Evolutionary conservation across 441 rosid genomes (phyloP), one percentile per base, ranked within the genome.

Genomic region (Erodium chrysanthum): DNA sequence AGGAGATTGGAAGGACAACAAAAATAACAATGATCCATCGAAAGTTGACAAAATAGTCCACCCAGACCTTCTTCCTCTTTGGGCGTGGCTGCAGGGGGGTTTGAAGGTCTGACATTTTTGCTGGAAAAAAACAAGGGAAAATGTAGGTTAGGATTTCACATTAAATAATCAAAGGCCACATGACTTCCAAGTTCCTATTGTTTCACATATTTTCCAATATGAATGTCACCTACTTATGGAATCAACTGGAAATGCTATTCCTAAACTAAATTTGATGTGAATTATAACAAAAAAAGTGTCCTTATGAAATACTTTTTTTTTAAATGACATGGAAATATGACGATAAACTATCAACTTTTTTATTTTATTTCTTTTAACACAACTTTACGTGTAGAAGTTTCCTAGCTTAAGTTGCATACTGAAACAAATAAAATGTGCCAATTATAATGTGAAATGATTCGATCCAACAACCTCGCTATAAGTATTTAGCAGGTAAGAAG

Each of bases 1-100:
- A 72, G 56, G 99, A 94, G 74, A 94, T 74, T 33, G 99, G 99
- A 67, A 91, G 96, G 77, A 91, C 99, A 22, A 91, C 84, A 65
- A 91, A 87, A 71, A 94, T 83, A 79, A 94, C 97, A 12, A 90
- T 17, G 71, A 94, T 88, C 97, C 99, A 94, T 64, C 99, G 74
- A 74, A 94, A 90, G 62, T 86, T 75, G 60, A 94, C 90, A 15
- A 94, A 79, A 71, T 85, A 90, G 80, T 94, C 99, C 75, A 86
- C 99, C 82, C 85, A 75, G 21, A 76, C 74, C 91, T 82, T 91
- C 83, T 94, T 91, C 79, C 99, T 88, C 82, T 91, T 88, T 0
- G 96, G 97, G 62, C 96, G 91, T 70, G 61, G 25, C 61, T 20
- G 61, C 12, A 94, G 71, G 0, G 96, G 96, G 65, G 83, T 84